phyloP scores from a whole-genome alignment of 2,329 filamentous ascomycete genomes.

The Pestalotiopsis sp. region DNA sequence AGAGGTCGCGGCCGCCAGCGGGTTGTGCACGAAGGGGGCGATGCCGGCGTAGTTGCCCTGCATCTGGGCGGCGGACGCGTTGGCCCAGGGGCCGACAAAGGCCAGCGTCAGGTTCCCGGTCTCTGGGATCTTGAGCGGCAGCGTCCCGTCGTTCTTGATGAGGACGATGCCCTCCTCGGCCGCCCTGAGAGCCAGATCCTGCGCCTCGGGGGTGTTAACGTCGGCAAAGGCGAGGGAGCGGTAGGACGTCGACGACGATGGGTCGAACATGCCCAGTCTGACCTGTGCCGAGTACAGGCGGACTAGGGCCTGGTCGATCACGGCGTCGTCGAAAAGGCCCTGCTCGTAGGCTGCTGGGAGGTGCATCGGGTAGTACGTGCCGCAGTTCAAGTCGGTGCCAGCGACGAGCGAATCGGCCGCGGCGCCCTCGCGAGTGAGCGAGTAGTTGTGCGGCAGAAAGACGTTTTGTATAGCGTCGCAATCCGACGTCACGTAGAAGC shows the following conservation, averaged over 20 bases:
- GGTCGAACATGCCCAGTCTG: conserved; percentile 33
- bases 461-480: conserved; percentile 66
- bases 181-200: conserved; percentile 24
- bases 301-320: conserved; percentile 28
- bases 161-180: conserved; percentile 29
- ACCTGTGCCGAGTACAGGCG: conserved; percentile 33
- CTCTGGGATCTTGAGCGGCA: conserved; percentile 22
- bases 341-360: conserved; percentile 30
- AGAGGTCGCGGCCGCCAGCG: conserved; percentile 52
- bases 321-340: conserved; percentile 28
- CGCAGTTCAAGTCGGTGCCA: conserved; percentile 38
- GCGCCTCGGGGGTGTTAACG: conserved; percentile 25
- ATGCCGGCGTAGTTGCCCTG: conserved; percentile 47
- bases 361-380: conserved; percentile 29
- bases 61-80: conserved; percentile 25
- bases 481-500: conserved; percentile 66
- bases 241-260: conserved; percentile 24
- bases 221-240: conserved; percentile 23
- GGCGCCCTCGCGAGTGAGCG: conserved; percentile 31
- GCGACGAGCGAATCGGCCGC: conserved; percentile 36
- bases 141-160: conserved; percentile 28
- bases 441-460: conserved; percentile 42
- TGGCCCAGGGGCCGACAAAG: conserved; percentile 28
- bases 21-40: conserved; percentile 57
- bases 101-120: conserved; percentile 22